A percentile compares a stretch with the other conserved stretches of the same genome.
phyloP scores from a whole-genome alignment of 305 asterid species.

The Fraxinus paxiana region DNA sequence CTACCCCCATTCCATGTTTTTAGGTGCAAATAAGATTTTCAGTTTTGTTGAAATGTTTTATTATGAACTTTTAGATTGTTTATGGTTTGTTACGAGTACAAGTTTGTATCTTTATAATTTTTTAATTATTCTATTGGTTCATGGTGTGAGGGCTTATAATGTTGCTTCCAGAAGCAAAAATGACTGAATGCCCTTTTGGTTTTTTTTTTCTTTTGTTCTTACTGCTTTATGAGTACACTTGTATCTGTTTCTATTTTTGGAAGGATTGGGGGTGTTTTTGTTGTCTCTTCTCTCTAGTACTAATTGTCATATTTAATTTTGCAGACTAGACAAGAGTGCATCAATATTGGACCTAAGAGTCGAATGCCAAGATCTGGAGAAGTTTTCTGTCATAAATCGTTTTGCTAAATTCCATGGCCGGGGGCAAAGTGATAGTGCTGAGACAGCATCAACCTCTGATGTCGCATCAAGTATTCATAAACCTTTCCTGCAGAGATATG shows the following conservation, averaged over 20 bases:
- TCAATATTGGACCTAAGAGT: conserved; percentile 64
- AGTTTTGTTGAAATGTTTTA: neutral
- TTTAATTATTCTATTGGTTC: neutral
- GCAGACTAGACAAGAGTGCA: conserved; percentile 70
- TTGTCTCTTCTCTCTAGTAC: neutral
- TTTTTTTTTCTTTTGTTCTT: neutral
- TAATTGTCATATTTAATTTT: conserved; percentile 6
- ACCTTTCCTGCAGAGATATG: conserved; percentile 66
- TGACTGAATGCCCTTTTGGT: neutral
- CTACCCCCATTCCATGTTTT: neutral
- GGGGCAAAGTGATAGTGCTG: conserved; percentile 55
- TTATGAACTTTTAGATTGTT: neutral
- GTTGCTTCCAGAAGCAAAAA: neutral
- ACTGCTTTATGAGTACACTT: neutral
- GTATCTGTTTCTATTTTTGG: neutral
- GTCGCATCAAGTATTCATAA: conserved; percentile 38
- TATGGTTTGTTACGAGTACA: neutral
- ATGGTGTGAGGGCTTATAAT: neutral
- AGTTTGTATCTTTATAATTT: neutral
- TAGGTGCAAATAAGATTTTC: neutral
- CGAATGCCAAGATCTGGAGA: conserved; percentile 83
- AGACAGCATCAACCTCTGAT: conserved; percentile 47
- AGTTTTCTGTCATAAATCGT: conserved; percentile 73
- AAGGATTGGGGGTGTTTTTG: neutral
- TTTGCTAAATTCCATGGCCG: conserved; percentile 87